phyloP scores from a whole-genome alignment of 225 moss, liverwort and hornwort genomes.

The Sphagnum contortum region DNA sequence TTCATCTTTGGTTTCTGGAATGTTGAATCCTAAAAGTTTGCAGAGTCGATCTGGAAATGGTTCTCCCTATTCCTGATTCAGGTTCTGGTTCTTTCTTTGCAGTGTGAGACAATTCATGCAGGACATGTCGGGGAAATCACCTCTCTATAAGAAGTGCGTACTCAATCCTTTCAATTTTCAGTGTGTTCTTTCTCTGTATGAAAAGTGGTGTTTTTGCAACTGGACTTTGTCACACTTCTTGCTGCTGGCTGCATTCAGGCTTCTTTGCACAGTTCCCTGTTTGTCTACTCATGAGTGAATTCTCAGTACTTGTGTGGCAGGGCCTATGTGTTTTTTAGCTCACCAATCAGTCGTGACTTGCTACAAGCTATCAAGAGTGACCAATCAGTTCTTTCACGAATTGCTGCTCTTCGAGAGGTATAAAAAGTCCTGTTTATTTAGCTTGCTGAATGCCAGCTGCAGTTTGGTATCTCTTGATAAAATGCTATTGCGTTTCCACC shows the following conservation, averaged over 20 bases:
- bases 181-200: not conserved
- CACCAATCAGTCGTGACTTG: conserved; percentile 55
- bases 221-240: not conserved
- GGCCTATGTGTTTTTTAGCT: conserved; percentile 86
- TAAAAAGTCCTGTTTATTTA: not conserved
- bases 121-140: conserved; percentile 81
- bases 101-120: conserved; percentile 66
- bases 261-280: too few relatives aligned
- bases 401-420: conserved; percentile 88
- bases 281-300: not conserved
- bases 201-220: not conserved
- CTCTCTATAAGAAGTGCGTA: conserved; percentile 69
- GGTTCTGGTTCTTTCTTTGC: conserved; percentile 5
- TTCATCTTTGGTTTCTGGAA: not conserved
- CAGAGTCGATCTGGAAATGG: too few relatives aligned
- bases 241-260: not conserved
- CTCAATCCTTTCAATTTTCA: not conserved
- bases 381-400: conserved; percentile 53
- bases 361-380: conserved; percentile 69
- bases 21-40: not conserved
- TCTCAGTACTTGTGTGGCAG: conserved; percentile 25
- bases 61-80: too few relatives aligned
- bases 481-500: too few relatives aligned
- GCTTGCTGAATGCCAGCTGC: not conserved
- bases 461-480: not conserved